Base-by-base conservation (phyloP, 2,329 filamentous ascomycete genomes). In the Penicillium polonicum region DNA sequence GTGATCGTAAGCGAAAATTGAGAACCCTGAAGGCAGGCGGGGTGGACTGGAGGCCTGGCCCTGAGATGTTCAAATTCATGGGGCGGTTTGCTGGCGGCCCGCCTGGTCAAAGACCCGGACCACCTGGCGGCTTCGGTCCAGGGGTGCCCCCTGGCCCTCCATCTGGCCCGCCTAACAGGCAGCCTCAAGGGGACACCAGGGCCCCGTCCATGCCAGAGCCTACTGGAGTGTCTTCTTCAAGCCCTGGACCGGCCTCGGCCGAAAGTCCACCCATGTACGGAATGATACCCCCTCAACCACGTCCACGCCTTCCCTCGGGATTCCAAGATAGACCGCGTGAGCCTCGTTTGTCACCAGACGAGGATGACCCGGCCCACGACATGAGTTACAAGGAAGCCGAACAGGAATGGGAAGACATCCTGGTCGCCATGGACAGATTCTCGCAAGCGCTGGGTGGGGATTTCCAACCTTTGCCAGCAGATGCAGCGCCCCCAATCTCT, bases 1-100 rank as follows among this genome's bases (percentile, higher is more conserved):
- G 85, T 62, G 94, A 97, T 71, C 80, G 92, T 17, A 81, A 83
- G 43, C 83, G 94, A 53, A 99, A 99, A 73, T 78, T 90, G 48
- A 88, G 83, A 67, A 84, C 84, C 8, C 82, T 87, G 57, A 83
- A 84, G 64, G 76, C 79, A 38, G 83, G 84, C 65, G 83, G 84
- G 12, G 80, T 82, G 45, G 75, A 82, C 61, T 82, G 83, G 85
- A 76, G 77, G 68, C 81, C 85, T 35, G 76, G 78, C 54, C 77
- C 80, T 23, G 81, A 76, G 19, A 79, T 85, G 67, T 73, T 72
- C 52, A 68, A 68, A 42, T 74, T 75, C 48, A 71, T 75, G 66
- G 68, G 62, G 45, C 68, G 71, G 6, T 74, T 74, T 52, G 60
- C 61, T 43, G 48, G 57, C 12, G 49, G 59, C 3, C 52, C 55